Percentiles rank a stretch among this genome's conserved stretches.
These are phyloP conservation scores for Nannochloris sp. DNA, from an alignment of 139 green algal genomes.

Conservation along the genomic window DNA sequence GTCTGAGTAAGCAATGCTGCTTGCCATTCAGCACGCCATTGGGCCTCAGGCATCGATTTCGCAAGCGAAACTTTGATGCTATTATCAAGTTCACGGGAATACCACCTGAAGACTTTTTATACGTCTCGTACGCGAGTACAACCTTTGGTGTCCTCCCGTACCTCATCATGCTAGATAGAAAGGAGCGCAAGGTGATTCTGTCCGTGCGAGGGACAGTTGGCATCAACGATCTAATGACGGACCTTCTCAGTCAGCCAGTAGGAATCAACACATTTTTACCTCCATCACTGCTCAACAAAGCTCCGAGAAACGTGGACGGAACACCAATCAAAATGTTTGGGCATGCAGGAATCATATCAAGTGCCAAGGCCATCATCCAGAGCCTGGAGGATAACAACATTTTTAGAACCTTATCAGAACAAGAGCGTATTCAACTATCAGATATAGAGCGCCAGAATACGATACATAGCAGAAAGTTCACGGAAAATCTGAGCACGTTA, in stretches of 20 bases:
- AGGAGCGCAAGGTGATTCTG: constrained; percentile 15
- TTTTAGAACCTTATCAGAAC: constrained; percentile 7
- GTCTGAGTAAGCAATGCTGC: background rate
- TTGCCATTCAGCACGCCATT: background rate
- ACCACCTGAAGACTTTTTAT: background rate
- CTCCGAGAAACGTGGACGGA: constrained; percentile 8
- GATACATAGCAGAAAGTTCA: background rate
- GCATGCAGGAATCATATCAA: constrained; percentile 34
- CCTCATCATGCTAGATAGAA: constrained; percentile 30
- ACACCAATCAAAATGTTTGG: constrained; percentile 8
- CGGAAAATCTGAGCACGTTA: background rate
- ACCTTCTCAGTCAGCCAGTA: constrained; percentile 16
- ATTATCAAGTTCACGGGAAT: background rate
- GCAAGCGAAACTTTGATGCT: background rate
- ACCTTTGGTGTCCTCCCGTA: constrained; percentile 28
- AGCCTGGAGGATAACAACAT: constrained; percentile 36
- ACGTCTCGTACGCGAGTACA: background rate
- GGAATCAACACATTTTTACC: constrained; percentile 14
- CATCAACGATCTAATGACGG: constrained; percentile 22
- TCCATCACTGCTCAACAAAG: background rate
- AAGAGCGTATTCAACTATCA: background rate
- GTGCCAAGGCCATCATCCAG: constrained; percentile 32
- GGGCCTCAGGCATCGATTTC: background rate
- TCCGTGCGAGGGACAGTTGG: constrained; percentile 23
- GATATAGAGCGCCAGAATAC: background rate